Base-by-base conservation (phyloP, 2,329 filamentous ascomycete genomes). In the Microsporum ferrugineum region DNA sequence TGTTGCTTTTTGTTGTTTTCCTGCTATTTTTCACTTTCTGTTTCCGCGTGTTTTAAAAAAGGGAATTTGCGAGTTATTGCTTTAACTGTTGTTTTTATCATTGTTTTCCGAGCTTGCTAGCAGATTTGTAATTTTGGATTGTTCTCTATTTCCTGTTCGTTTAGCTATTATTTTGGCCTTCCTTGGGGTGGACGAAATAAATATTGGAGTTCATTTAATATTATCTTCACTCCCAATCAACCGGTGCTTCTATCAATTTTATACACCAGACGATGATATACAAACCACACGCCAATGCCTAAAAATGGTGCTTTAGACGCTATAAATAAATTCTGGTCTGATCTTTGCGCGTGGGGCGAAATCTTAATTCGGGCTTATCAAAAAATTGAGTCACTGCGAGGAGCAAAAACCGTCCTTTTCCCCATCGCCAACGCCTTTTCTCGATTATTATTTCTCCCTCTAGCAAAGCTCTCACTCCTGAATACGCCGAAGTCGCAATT, bases 11-110 rank as follows among this genome's bases (percentile, higher is more conserved):
- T 31, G 31, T n/a, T n/a, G 14, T 43, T 59, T 58, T 45, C 45
- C n/a, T 60, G 33, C 45, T 61, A 29, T 27, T 59, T 4, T 47
- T 45, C n/a, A 5, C 38, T 43, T 57, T 8, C 41, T 38, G 38
- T 57, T 45, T 60, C 39, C 17, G 23, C 34, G 41, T 61, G 39
- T 34, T 55, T 61, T 33, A 36, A 43, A 47, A 58, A 58, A 29
- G 60, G 59, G 36, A 45, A 53, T 53, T 36, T 57, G 51, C 31
- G 58, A 56, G 55, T 38, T 56, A n/a, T 47, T 27, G 33, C n/a
- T 34, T 29, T 17, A 23, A 23, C 17, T 27, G 10, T 38, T 58
- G 23, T 58, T 36, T 61, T 59, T 27, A 53, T 47, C 43, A 57
- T 38, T 59, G 51, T 36, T 23, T 59, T 47, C 7, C 29, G 34